Evolutionary conservation across 164 flowering plant species (phyloP).

Genomic region (Vitis riparia): DNA sequence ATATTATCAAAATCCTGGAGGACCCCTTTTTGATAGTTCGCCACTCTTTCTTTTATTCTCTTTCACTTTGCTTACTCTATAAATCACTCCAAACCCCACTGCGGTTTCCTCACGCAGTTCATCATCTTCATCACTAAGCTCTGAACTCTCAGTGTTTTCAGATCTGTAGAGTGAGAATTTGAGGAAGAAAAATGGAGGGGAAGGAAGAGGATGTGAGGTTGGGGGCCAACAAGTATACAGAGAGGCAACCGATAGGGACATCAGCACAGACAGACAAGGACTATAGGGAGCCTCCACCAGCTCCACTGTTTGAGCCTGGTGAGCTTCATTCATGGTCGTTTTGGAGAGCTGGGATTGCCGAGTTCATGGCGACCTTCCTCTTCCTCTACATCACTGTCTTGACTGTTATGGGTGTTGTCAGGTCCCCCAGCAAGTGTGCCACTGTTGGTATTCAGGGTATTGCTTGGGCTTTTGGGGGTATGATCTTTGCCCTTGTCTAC

Average conservation of each 20-base stretch:
- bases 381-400: constrained; percentile 60
- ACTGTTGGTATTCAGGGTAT: constrained; percentile 64
- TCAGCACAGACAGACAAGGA: constrained; percentile 60
- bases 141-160: too few relatives aligned
- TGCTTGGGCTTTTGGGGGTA: constrained; percentile 75
- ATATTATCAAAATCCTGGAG: not conserved
- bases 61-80: not conserved
- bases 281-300: constrained; percentile 65
- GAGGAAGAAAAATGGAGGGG: constrained; percentile 39
- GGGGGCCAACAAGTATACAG: constrained; percentile 65
- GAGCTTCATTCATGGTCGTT: constrained; percentile 64
- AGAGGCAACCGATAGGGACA: constrained; percentile 62
- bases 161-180: not conserved
- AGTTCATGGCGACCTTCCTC: constrained; percentile 59
- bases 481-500: constrained; percentile 71
- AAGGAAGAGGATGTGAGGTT: constrained; percentile 58
- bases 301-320: constrained; percentile 55
- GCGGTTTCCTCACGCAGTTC: too few relatives aligned
- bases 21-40: too few relatives aligned
- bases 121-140: too few relatives aligned
- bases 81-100: not conserved
- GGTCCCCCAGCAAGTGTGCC: constrained; percentile 43
- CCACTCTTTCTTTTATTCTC: too few relatives aligned
- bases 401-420: constrained; percentile 57
- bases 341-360: constrained; percentile 64